These are phyloP conservation scores for Manihot esculenta DNA, from an alignment of 441 rosid species.

Conservation along the genomic window DNA sequence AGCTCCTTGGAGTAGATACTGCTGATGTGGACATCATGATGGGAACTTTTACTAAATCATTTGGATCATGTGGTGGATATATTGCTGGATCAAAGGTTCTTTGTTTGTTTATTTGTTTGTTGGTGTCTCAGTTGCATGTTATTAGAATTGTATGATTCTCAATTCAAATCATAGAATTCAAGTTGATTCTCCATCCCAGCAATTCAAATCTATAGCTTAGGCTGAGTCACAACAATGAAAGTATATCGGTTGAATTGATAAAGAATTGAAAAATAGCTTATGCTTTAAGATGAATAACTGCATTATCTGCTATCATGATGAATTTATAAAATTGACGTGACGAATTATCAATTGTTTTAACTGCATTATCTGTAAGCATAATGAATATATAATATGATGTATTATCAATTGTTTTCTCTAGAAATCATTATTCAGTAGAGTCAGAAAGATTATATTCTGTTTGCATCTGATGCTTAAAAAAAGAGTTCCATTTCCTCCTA, in stretches of 20 bases:
- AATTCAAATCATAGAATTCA: no score
- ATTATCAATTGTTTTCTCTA: no score
- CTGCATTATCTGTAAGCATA: no score
- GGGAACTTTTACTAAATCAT: conserved; percentile 96
- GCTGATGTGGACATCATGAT: conserved; percentile 92
- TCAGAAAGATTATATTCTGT: background rate
- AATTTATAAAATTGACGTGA: background rate
- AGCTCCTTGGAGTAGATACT: conserved; percentile 80
- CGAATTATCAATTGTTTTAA: background rate
- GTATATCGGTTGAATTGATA: no score
- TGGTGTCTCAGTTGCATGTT: background rate
- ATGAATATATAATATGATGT: no score
- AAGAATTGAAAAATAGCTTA: no score
- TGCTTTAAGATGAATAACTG: background rate
- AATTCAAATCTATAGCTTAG: no score
- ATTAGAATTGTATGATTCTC: background rate
- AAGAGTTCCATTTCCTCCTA: background rate
- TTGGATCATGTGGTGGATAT: conserved; percentile 93
- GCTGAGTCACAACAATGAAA: no score
- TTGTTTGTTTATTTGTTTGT: background rate
- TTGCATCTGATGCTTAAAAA: background rate
- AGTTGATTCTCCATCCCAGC: no score
- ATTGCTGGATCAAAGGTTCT: conserved; percentile 89
- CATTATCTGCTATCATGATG: background rate
- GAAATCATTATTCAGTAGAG: background rate